These are phyloP conservation scores for Coffea canephora DNA, from an alignment of 257 asterid genomes.

Conservation along the genomic window DNA sequence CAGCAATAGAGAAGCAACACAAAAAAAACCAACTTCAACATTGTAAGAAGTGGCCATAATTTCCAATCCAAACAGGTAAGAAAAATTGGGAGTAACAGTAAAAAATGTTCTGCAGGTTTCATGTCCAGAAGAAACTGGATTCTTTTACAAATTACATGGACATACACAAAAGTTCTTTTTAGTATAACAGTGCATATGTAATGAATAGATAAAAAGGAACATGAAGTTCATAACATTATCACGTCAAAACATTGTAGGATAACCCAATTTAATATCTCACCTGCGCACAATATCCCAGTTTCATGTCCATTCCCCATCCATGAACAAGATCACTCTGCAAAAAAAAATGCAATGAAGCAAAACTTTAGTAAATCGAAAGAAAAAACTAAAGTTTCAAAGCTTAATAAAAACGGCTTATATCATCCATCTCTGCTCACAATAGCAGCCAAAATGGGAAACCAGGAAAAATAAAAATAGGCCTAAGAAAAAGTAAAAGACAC, in stretches of 20 bases:
- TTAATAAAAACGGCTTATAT: neutral
- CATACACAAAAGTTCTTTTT: neutral
- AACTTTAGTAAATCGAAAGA: slow-evolving; percentile 18
- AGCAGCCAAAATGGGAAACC: neutral
- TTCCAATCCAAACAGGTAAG: neutral
- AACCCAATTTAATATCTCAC: slow-evolving; percentile 27
- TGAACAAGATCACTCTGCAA: slow-evolving; percentile 97
- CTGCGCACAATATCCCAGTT: slow-evolving; percentile 97
- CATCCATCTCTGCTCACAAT: neutral
- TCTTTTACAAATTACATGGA: neutral
- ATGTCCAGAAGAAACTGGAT: neutral
- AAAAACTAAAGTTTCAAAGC: slow-evolving; percentile 8
- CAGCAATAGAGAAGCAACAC: neutral
- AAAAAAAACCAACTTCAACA: too few species aligned
- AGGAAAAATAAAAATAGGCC: neutral
- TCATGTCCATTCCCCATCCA: slow-evolving; percentile 99
- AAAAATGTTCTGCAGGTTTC: neutral
- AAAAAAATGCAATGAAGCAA: slow-evolving; percentile 3
- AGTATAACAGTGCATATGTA: neutral
- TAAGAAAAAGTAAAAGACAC: neutral
- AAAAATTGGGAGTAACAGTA: too few species aligned
- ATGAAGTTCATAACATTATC: neutral
- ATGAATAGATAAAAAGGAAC: neutral
- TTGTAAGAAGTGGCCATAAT: neutral
- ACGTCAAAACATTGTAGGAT: neutral